Evolutionary conservation across 2,329 filamentous ascomycete species (phyloP), one percentile per base, ranked within the genome.

Genomic region (Volutella citrinella): DNA sequence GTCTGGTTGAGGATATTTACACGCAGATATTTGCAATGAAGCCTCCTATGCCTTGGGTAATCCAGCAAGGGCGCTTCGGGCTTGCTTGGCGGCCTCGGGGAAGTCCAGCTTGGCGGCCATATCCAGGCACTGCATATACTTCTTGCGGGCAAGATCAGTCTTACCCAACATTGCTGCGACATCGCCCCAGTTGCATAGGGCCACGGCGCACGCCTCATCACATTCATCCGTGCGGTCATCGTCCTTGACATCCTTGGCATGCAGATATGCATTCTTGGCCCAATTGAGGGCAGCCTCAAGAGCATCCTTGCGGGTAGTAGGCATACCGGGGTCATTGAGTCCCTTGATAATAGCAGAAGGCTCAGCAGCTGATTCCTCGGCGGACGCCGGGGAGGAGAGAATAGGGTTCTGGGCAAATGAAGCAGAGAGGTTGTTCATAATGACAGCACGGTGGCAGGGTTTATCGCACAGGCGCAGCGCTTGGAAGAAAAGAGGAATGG

Each of bases 181-280:
- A 51, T 94, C 86, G 16, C 82, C 91, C 33, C 95, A 75, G 56
- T 94, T 95, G 60, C 87, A 85, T n/a, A 86, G 80, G 7, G 90
- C 85, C 6, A 84, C 84, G 4, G 84, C 84, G 54, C 90, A 96
- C 3, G 84, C 87, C 36, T 84, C 62, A 57, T 95, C 88, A 54
- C 91, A 96, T 54, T 95, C 87, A 30, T 82, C 72, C 4, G 80
- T 86, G 24, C 87, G 72, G 5, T 78, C 67, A 1, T 84, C 77
- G 5, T 81, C 76, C 35, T 72, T 63, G 25, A 94, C 82, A 18
- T 77, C 74, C 7, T 70, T 69, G 3, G 82, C 79, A 36, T 88
- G 76, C 15, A 72, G 69, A 20, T 90, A 65, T 4, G 89, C 85
- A 54, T 91, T 91, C 32, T 76, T 66, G 6, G 87, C 86, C 90